phyloP scores from a whole-genome alignment of 2,329 filamentous ascomycete species.

The Mariannaea elegans region DNA sequence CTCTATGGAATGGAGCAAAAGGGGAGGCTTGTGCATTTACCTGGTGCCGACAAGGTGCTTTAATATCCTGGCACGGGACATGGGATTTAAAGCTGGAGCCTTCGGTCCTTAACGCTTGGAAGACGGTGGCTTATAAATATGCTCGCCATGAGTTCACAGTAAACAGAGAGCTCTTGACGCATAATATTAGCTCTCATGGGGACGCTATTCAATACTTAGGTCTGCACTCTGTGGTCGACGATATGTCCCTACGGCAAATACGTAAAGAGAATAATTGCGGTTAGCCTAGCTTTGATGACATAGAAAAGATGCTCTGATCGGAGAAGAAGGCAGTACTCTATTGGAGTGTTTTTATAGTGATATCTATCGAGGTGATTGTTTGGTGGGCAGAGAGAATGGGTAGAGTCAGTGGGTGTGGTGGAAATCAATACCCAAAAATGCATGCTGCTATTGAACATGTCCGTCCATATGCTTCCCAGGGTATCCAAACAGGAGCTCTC shows the following conservation, averaged over 20 bases:
- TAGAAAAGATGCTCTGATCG: background rate
- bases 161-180: background rate
- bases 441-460: background rate
- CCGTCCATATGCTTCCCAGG: background rate
- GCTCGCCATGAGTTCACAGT: background rate
- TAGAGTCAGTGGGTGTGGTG: background rate
- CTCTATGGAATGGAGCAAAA: conserved; percentile 23
- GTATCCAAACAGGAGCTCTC: background rate
- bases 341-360: background rate
- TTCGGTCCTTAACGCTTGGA: background rate
- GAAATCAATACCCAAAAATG: background rate
- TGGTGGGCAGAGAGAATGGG: background rate
- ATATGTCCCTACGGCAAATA: conserved; percentile 22
- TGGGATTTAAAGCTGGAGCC: conserved; percentile 4
- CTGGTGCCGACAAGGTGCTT: background rate
- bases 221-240: conserved; percentile 19
- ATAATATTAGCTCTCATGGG: conserved; percentile 21
- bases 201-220: conserved; percentile 24
- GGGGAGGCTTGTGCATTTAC: conserved; percentile 21
- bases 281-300: background rate
- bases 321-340: background rate
- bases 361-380: background rate
- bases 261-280: conserved; percentile 13
- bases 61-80: conserved; percentile 22
- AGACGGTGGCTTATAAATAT: background rate